Conservation (phyloP, 208 protist genomes). For the Trypanosoma grayi region DNA sequence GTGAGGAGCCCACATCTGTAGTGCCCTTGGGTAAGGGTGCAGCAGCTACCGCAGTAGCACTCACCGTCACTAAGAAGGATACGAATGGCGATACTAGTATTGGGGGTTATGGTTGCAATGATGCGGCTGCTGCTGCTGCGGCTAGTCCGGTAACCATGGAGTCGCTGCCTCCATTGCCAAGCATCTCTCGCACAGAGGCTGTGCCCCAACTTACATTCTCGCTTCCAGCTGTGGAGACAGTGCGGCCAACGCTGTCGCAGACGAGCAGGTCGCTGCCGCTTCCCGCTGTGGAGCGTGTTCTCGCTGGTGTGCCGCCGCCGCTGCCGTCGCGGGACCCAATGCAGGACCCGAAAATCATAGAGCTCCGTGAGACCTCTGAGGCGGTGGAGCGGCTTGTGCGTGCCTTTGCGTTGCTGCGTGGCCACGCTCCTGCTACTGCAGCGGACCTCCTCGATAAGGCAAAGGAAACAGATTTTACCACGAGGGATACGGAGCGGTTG, state of each 20-base stretch:
- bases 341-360: slow-evolving; percentile 39
- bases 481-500: slow-evolving; percentile 16
- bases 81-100: background rate
- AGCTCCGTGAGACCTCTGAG: slow-evolving; percentile 79
- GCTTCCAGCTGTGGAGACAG: background rate
- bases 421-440: slow-evolving; percentile 20
- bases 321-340: slow-evolving; percentile 28
- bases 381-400: slow-evolving; percentile 81
- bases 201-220: background rate
- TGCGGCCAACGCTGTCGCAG: background rate
- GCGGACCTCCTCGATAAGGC: background rate
- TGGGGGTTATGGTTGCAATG: background rate
- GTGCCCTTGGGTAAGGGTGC: background rate
- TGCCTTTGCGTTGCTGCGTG: slow-evolving; percentile 72
- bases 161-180: background rate
- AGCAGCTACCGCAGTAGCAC: background rate
- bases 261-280: background rate
- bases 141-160: too few relatives aligned
- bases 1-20: background rate
- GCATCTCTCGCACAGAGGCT: background rate
- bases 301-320: slow-evolving; percentile 29
- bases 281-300: background rate
- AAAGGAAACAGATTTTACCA: slow-evolving; percentile 2
- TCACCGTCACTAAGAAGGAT: background rate
- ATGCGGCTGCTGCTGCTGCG: background rate